Base-by-base conservation (phyloP, 2,329 filamentous ascomycete genomes). In the Chrysoporthe cubensis region DNA sequence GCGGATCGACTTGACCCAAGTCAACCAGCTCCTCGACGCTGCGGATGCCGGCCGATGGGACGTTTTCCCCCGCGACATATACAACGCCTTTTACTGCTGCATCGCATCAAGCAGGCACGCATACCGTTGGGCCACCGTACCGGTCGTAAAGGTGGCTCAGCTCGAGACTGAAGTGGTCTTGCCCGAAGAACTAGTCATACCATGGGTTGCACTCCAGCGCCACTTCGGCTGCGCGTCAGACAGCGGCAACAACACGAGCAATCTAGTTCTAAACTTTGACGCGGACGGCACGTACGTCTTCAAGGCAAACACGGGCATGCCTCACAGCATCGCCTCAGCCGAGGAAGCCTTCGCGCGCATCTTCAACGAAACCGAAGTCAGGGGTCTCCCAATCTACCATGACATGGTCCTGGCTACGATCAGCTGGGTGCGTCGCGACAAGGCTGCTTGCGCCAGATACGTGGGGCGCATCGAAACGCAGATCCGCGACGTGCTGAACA, bases 111-210 rank as follows among this genome's bases (percentile, higher is more conserved):
- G 72, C 32, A 72, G 77, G 2, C 78, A 79, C 63, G 76, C 76
- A 0, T 79, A 77, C 66, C 72, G 78, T 63, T 80, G 77, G 76
- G 77, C 68, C 18, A 77, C 73, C 7, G 74, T 78, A 18, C 78
- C 78, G 1, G 74, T 77, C 8, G 77, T 79, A 16, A 73, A 71
- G 18, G 69, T 76, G 13, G 78, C 76, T 32, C 78, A 80, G 69
- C 64, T 74, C 37, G 78, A 79, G 67, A 71, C 70, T 9, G 60
- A 72, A 37, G 59, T 80, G 13, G 70, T 74, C 40, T 70, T 80
- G 16, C 78, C 77, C 1, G 40, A 59, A 0, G 74, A 77, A 50
- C 73, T 80, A 7, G 71, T 73, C 13, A 54, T 67, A 1, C 75
- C 77, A 5, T 80, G 78, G 77, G 26, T 57, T 1, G 74, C 73